Evolutionary conservation across 2,329 filamentous ascomycete species (phyloP), one percentile per base, ranked within the genome.

Genomic region (Aphanocladium album): DNA sequence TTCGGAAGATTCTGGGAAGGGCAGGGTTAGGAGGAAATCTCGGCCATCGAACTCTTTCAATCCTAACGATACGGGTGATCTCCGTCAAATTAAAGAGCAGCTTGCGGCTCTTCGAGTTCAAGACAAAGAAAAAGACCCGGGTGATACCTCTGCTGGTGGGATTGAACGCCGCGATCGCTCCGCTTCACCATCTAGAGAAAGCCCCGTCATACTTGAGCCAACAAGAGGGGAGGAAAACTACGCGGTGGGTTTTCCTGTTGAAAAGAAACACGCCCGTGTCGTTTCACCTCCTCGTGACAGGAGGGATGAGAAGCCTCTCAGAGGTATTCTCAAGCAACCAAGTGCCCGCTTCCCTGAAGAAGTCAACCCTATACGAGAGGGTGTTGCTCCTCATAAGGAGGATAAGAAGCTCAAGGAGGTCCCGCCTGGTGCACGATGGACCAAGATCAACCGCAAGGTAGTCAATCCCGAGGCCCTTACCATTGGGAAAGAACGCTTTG

Each of bases 301-400:
- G 68, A 77, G 80, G 21, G 88, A 90, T 19, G 81, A 83, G 45
- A 89, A 90, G 65, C 83, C 85, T 19, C 83, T 91, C 62, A 95
- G 89, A 73, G 88, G 92, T 17, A 98, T 98, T 60, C 80, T 98
- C 47, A 95, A 96, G 73, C 83, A 85, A 59, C 93, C 93, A 1
- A 91, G 86, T 17, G 81, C 83, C 27, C 89, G 89, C 68, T 98
- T 97, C 68, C 93, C 93, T 0, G 93, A 97, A 69, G 89, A 96
- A 63, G 84, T 86, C 1, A 88, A 92, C 65, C 89, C 91, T 0
- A 82, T 96, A 39, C 85, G 93, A 21, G 93, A 97, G 72, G 93
- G 93, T 17, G 93, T 96, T 7, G 92, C 93, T 2, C 93, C 93
- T n/a, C 84, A 96, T 70, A 96, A 96, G 75, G 91, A 96, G 70